phyloP scores from a whole-genome alignment of 1,284 basidiomycete genomes.

The Heterobasidion irregulare region DNA sequence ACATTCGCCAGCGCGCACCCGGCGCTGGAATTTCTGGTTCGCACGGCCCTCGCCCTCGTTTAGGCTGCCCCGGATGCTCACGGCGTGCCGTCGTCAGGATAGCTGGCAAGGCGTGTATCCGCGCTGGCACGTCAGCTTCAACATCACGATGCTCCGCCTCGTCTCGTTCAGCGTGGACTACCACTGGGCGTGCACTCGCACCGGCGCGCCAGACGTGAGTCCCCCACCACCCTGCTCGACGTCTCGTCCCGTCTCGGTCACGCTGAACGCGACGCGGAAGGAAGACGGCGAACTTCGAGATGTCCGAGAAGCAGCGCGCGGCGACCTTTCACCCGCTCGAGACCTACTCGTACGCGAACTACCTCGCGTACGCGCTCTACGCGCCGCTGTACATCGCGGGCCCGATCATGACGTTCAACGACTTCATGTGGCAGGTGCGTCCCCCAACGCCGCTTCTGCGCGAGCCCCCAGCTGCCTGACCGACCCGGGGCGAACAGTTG shows the following conservation, averaged over 20 bases:
- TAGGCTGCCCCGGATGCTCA: background rate
- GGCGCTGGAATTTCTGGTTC: slow-evolving; percentile 44
- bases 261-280: slow-evolving; percentile 5
- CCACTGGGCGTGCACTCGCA: slow-evolving; percentile 64
- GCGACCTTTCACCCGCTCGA: slow-evolving; percentile 33
- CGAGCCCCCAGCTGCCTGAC: background rate
- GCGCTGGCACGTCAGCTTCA: slow-evolving; percentile 92
- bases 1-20: slow-evolving; percentile 52
- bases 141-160: slow-evolving; percentile 93
- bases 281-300: slow-evolving; percentile 2
- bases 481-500: slow-evolving; percentile 30
- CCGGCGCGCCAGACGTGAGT: slow-evolving; percentile 35
- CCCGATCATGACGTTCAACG: slow-evolving; percentile 95
- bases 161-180: slow-evolving; percentile 92
- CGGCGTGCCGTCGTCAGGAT: slow-evolving; percentile 43
- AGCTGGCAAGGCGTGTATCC: slow-evolving; percentile 62
- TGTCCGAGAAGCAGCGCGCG: slow-evolving; percentile 48
- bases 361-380: slow-evolving; percentile 77
- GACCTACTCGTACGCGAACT: slow-evolving; percentile 50
- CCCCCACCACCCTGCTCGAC: background rate
- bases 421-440: slow-evolving; percentile 85
- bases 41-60: slow-evolving; percentile 24
- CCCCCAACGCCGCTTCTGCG: background rate
- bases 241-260: background rate
- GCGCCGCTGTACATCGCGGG: slow-evolving; percentile 94